phyloP scores from a whole-genome alignment of 202 grass and related monocot genomes.

The Carex sylvatica region DNA sequence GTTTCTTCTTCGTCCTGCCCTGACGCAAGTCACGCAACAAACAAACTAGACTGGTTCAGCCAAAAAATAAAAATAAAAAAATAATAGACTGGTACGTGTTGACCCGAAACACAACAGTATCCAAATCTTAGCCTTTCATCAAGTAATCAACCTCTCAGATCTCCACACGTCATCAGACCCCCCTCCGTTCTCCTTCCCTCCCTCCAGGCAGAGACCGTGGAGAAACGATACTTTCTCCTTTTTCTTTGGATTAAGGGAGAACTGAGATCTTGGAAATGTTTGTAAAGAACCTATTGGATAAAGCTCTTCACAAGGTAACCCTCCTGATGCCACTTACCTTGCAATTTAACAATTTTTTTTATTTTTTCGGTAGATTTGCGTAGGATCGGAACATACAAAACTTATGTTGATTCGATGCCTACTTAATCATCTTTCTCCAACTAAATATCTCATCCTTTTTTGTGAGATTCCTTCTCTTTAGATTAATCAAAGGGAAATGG shows the following conservation, averaged over 20 bases:
- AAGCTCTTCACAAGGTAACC: slow-evolving; percentile 43
- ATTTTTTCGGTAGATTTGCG: neutral
- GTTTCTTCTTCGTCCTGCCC: neutral
- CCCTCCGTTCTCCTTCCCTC: neutral
- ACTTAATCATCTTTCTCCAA: neutral
- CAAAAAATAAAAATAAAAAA: no score
- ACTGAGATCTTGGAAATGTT: slow-evolving; percentile 41
- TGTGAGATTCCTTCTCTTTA: slow-evolving; percentile 1
- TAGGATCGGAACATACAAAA: neutral
- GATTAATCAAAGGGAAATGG: neutral
- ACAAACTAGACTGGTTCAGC: no score
- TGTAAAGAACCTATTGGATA: slow-evolving; percentile 46
- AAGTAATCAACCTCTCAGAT: neutral
- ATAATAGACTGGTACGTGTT: neutral
- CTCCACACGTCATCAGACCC: neutral
- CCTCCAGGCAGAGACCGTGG: neutral
- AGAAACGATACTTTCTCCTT: neutral
- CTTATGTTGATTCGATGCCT: neutral
- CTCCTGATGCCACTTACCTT: neutral
- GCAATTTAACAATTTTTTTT: neutral
- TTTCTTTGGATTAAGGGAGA: neutral
- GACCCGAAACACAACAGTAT: neutral
- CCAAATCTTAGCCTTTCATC: neutral
- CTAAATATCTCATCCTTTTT: slow-evolving; percentile 3
- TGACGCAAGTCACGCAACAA: no score